Base-by-base conservation (phyloP, 768 basidiomycete genomes). In the Suillus alpinus region DNA sequence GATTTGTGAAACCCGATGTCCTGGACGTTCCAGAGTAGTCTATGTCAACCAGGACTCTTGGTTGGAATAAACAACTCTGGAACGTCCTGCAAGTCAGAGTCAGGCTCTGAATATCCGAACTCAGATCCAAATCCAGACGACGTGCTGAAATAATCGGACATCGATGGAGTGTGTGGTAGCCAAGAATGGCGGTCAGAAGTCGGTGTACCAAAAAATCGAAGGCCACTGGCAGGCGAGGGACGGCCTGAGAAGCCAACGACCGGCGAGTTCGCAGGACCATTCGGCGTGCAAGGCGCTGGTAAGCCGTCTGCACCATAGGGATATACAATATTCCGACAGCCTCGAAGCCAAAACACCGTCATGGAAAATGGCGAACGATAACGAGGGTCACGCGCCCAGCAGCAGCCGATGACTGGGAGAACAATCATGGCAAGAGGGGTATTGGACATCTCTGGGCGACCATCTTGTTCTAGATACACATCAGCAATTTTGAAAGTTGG, bases 331-430 rank as follows among this genome's bases (percentile, higher is more conserved):
- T 50, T 32, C 2, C 49, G 49, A 50, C 31, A 50, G 18, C 49
- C 29, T n/a, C 29, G 49, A 50, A 50, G 49, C 49, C 29, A 31
- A n/a, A n/a, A 31, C 10, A 50, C 6, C 2, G 49, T 32, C 31
- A n/a, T 32, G 10, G 49, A 69, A 67, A 91, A 92, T 0, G 79
- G 63, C 3, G 85, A 84, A 0, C 90, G 80, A n/a, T 65, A 60
- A 9, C 68, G 65, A 1, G 87, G 83, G 57, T 84, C 77, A 2
- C 73, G 75, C 47, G 79, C 71, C 89, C 89, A 92, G 65, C 85
- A 87, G 6, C 67, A 44, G 12, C 73, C 71, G 23, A 92, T 73
- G 56, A 89, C 72, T 66, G 76, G 75, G 43, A 79, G 70, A 3
- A 69, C 68, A 1, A 75, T 65, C 1, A 70, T 72, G 52, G 71